phyloP scores from a whole-genome alignment of 1,284 basidiomycete species.

The Polyporus tsugae region DNA sequence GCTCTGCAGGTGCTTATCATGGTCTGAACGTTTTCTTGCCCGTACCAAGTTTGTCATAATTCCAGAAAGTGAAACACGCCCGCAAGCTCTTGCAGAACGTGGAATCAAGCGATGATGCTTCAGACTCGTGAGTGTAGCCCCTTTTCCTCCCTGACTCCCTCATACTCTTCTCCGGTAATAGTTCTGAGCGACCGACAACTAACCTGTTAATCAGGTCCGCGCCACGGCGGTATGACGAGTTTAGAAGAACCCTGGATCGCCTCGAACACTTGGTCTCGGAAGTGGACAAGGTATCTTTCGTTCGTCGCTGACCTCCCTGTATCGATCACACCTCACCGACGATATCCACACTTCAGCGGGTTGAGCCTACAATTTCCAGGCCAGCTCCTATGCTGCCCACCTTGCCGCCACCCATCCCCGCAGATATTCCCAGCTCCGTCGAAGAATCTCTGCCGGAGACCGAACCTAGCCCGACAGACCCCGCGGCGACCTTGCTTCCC shows the following conservation, averaged over 20 bases:
- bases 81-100: constrained; percentile 64
- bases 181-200: not conserved
- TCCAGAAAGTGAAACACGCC: constrained; percentile 72
- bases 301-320: not conserved
- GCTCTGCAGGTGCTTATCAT: constrained; percentile 59
- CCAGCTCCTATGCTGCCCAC: constrained; percentile 47
- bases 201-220: constrained; percentile 10
- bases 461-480: constrained; percentile 27
- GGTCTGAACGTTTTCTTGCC: not conserved
- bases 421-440: constrained; percentile 38
- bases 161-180: not conserved
- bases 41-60: not conserved
- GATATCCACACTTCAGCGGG: constrained; percentile 38
- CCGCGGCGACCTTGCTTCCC: constrained; percentile 28
- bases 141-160: not conserved
- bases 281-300: constrained; percentile 57
- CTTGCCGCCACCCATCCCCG: constrained; percentile 35
- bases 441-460: constrained; percentile 16
- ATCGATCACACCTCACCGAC: not conserved
- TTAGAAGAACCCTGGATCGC: constrained; percentile 57
- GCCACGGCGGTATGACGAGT: constrained; percentile 47
- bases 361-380: constrained; percentile 47
- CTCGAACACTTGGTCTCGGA: constrained; percentile 60
- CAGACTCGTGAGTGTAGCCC: constrained; percentile 51
- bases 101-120: constrained; percentile 53